A percentile compares a stretch with the other conserved stretches of the same genome.
These are phyloP conservation scores for Podosphaera xanthii DNA, from an alignment of 2,329 filamentous ascomycete genomes.

Conservation along the genomic window DNA sequence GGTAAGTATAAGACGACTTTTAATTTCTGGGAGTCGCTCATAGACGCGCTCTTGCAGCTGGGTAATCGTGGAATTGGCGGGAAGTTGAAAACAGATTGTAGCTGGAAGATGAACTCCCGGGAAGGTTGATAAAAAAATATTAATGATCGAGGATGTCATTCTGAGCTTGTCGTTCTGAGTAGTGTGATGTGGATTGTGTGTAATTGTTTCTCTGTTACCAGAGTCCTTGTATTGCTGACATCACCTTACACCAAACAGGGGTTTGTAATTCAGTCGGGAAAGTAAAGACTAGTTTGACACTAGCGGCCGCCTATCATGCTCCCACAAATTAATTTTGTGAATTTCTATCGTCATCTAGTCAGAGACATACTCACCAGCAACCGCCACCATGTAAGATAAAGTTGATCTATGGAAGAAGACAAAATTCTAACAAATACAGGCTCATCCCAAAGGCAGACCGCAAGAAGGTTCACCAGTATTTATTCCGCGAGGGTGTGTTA, in stretches of 20 bases:
- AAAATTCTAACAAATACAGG: conserved; percentile 28
- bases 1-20: conserved; percentile 49
- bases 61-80: conserved; percentile 37
- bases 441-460: conserved; percentile 99
- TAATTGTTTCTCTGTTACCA: too few relatives aligned
- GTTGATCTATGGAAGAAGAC: not conserved
- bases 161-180: not conserved
- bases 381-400: conserved; percentile 23
- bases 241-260: not conserved
- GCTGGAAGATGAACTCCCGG: conserved; percentile 59
- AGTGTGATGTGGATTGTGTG: not conserved
- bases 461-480: conserved; percentile 99
- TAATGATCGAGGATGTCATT: conserved; percentile 40
- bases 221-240: too few relatives aligned
- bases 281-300: not conserved
- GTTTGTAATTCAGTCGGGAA: not conserved
- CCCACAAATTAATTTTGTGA: conserved; percentile 1
- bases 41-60: conserved; percentile 42
- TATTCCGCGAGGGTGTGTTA: conserved; percentile 84
- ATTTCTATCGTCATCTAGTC: not conserved
- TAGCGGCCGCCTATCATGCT: conserved; percentile 1
- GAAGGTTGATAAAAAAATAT: conserved; percentile 70
- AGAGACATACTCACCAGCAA: conserved; percentile 10
- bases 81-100: conserved; percentile 59
- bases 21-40: conserved; percentile 33